phyloP scores from a whole-genome alignment of 257 asterid genomes.

The Nicotiana tomentosiformis region DNA sequence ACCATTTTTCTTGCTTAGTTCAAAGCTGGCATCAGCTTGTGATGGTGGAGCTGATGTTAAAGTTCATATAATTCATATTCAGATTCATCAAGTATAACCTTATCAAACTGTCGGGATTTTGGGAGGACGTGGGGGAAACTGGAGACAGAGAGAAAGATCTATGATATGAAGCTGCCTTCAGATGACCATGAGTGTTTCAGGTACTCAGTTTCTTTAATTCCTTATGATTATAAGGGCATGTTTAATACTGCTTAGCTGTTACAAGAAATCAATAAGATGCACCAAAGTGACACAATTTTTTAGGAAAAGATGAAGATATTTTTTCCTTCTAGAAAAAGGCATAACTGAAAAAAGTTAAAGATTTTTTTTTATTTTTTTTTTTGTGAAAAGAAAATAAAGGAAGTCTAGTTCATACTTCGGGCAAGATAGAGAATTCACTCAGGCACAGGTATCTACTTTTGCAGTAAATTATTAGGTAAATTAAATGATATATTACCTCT shows the following conservation, averaged over 20 bases:
- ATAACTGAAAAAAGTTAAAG: not conserved
- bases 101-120: not conserved
- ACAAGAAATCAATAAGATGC: not conserved
- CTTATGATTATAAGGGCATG: not conserved
- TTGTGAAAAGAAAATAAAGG: not conserved
- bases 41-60: not conserved
- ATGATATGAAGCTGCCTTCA: not conserved
- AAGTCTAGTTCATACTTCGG: not conserved
- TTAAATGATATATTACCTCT: conserved; percentile 43
- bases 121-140: not conserved
- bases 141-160: not conserved
- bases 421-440: not conserved
- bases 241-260: not conserved
- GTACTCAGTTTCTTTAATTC: not conserved
- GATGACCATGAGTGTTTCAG: not conserved
- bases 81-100: not conserved
- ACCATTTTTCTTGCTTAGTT: not conserved
- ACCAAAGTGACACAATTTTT: not conserved
- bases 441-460: not conserved
- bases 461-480: not conserved
- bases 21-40: not conserved
- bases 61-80: not conserved
- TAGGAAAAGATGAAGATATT: too few relatives aligned
- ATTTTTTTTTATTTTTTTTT: too few relatives aligned
- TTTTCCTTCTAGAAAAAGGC: not conserved